Percentiles rank a stretch among this genome's conserved stretches.
phyloP scores from a whole-genome alignment of 1,284 basidiomycete species.

The Porogramme epimiltina region DNA sequence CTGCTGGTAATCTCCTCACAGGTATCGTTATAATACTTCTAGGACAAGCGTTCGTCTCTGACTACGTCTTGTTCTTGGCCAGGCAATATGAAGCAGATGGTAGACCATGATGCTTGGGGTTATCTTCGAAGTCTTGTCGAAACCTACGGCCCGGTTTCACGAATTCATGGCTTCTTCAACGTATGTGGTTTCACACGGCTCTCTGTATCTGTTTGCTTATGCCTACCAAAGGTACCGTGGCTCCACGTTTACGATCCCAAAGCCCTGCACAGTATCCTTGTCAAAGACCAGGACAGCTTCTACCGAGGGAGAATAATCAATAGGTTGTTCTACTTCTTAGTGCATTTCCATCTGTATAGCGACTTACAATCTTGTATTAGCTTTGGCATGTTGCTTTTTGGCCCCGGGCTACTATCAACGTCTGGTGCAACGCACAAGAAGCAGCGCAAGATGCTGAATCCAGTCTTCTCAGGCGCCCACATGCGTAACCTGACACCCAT shows the following conservation, averaged over 20 bases:
- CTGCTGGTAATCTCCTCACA: slow-evolving; percentile 13
- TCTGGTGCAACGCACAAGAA: too few species aligned
- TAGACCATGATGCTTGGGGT: slow-evolving; percentile 1
- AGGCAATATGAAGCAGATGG: slow-evolving; percentile 4
- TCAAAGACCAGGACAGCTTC: slow-evolving; percentile 33
- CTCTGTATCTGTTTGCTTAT: neutral
- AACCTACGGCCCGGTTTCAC: neutral
- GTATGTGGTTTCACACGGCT: neutral
- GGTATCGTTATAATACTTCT: slow-evolving; percentile 10
- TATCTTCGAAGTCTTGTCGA: neutral
- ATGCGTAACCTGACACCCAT: slow-evolving; percentile 22
- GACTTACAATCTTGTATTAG: neutral
- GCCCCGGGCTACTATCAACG: too few species aligned
- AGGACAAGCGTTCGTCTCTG: neutral
- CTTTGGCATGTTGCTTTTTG: too few species aligned
- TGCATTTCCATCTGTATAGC: neutral
- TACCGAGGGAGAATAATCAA: slow-evolving; percentile 13
- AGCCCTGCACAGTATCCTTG: slow-evolving; percentile 29
- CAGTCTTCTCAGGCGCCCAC: too few species aligned
- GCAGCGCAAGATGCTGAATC: too few species aligned
- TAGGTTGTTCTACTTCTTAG: neutral
- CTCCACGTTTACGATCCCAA: slow-evolving; percentile 27
- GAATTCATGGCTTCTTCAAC: neutral
- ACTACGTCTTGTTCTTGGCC: neutral
- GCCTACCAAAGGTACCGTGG: slow-evolving; percentile 21